Evolutionary conservation across 2,329 filamentous ascomycete genomes (phyloP), one percentile per base, ranked within the genome.

Genomic region (Alternaria alternata): DNA sequence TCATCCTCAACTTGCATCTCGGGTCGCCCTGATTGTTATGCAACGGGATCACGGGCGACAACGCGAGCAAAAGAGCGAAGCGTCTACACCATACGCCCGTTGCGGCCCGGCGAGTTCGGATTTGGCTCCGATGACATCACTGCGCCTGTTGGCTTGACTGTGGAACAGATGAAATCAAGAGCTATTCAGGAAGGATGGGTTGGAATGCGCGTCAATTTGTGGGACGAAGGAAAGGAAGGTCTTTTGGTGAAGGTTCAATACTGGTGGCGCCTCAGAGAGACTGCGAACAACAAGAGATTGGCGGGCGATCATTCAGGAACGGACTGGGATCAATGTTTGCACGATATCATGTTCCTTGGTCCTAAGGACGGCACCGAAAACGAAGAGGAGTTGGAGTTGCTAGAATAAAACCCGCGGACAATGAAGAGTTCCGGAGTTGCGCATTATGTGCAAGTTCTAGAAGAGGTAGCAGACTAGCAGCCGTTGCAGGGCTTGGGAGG

Each of bases 191-290:
- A 63, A 47, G 12, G 39, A 8, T 67, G 62, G 62, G 39, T 64
- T 7, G 62, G 62, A 11, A 63, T 67, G 62, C 62, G 59, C 3
- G 64, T 67, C 20, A 60, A 62, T 28, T 51, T 65, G 34, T 67
- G 62, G 60, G 46, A 54, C 18, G 52, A 61, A 41, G 54, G 56
- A 28, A 38, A 3, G 3, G 32, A 56, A 20, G 44, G 54, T 5
- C n/a, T 65, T n/a, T 51, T 63, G 9, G 55, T 62, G 8, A 63
- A 65, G 41, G 62, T 65, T 11, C 60, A 67, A 51, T 67, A 67
- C 42, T 65, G 60, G 59, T 67, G 63, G 62, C 63, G 63, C 34
- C 39, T 46, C 6, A 55, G 65, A 54, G 22, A 44, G 16, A 26
- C 60, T 20, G 5, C 48, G 14, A 41, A 55, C 5, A 38, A 58